Conservation (phyloP, 1,139 yeast genomes). For the Pichia sp. region DNA sequence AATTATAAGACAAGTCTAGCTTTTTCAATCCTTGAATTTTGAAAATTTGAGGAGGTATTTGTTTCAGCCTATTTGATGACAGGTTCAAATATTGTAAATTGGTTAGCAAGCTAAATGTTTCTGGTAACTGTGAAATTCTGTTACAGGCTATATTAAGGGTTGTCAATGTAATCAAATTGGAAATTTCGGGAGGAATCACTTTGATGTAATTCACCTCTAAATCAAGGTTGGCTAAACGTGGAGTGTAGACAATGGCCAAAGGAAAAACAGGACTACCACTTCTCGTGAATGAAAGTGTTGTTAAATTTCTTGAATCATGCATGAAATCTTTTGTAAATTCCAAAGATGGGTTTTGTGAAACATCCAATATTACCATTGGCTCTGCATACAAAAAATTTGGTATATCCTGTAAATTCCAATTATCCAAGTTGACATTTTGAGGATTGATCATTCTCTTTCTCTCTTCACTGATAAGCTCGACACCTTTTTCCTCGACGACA, state of each 20-base stretch:
- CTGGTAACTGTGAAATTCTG: slow-evolving; percentile 63
- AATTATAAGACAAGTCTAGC: slow-evolving; percentile 80
- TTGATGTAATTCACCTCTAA: slow-evolving; percentile 74
- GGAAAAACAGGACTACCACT: slow-evolving; percentile 79
- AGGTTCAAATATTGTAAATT: slow-evolving; percentile 62
- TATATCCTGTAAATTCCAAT: slow-evolving; percentile 74
- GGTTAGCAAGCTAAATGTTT: slow-evolving; percentile 50
- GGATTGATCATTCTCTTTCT: slow-evolving; percentile 59
- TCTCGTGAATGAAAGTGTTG: slow-evolving; percentile 61
- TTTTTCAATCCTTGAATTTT: slow-evolving; percentile 56
- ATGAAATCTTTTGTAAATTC: slow-evolving; percentile 80
- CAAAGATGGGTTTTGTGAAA: slow-evolving; percentile 83
- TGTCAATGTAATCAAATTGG: slow-evolving; percentile 51
- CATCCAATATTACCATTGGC: slow-evolving; percentile 78
- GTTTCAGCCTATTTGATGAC: slow-evolving; percentile 72
- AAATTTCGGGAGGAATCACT: slow-evolving; percentile 54
- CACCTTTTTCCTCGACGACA: slow-evolving; percentile 66
- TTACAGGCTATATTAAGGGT: slow-evolving; percentile 66
- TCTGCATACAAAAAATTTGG: slow-evolving; percentile 81
- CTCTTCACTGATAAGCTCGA: slow-evolving; percentile 59
- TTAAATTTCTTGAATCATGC: slow-evolving; percentile 72
- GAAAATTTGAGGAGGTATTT: slow-evolving; percentile 68
- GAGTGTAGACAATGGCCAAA: slow-evolving; percentile 63
- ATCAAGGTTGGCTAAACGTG: slow-evolving; percentile 63
- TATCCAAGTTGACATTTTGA: slow-evolving; percentile 69